Base-by-base conservation (phyloP, 306 rosid species). In the Biancaea sappan region DNA sequence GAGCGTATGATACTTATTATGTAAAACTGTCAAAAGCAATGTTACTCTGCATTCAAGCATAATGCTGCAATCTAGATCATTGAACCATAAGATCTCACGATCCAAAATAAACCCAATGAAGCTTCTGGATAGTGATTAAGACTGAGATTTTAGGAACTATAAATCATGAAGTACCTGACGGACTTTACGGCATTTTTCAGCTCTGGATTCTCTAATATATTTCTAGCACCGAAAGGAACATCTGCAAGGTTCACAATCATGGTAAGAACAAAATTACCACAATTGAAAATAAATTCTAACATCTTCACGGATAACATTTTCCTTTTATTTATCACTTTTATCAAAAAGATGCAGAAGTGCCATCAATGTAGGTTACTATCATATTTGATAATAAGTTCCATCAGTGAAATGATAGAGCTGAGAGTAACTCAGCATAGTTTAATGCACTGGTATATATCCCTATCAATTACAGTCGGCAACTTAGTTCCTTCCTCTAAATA, bases 111-210 rank as follows among this genome's bases (percentile, higher is more conserved):
- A 3, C 14, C 3, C 6, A 31, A 24, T 8, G 21, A 58, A 58
- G 64, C 22, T 28, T 29, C 38, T 28, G 40, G 38, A 29, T 6
- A 2, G 64, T 22, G 2, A 58, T 6, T 58, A 14, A 29, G 64
- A 29, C 21, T 15, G 22, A 58, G 22, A 58, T 34, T 29, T 2
- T 14, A 58, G 35, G 12, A 29, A 58, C 22, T 60, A 29, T 15
- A 60, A 22, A 60, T 31, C 25, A n/a, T 7, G n/a, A 68, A 37
- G 72, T 78, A 91, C 97, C 98, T 91, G 84, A 82, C 87, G 66
- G 93, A 77, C 81, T 91, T 94, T 52, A 94, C 97, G 44, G 96
- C 97, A 86, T 22, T 80, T 91, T 91, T 91, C 80, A 94, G 89
- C 69, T 91, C 97, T 24, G 85, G 83, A 64, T 94, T 73, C 81